phyloP scores from a whole-genome alignment of 2,329 filamentous ascomycete genomes.

The Cordyceps cicadae region DNA sequence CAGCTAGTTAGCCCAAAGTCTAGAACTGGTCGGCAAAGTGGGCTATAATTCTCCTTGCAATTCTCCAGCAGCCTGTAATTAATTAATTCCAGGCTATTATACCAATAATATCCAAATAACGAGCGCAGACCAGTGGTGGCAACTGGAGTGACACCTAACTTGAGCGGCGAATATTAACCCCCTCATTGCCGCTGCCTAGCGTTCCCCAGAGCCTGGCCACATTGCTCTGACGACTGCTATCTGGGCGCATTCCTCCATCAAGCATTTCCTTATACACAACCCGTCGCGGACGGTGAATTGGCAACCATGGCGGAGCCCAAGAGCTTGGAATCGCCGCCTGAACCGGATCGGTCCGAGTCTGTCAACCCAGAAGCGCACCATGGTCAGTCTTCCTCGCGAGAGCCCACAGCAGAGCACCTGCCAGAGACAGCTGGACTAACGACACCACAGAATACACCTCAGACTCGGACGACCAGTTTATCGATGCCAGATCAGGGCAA shows the following conservation, averaged over 20 bases:
- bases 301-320: neutral
- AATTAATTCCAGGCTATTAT: neutral
- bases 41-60: neutral
- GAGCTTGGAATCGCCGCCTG: neutral
- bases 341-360: neutral
- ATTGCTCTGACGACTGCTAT: neutral
- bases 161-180: neutral
- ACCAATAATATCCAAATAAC: neutral
- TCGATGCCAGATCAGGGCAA: constrained; percentile 51
- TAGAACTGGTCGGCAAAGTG: constrained; percentile 1
- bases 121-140: neutral
- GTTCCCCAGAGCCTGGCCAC: neutral
- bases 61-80: neutral
- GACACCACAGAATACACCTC: constrained; percentile 37
- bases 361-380: constrained; percentile 14
- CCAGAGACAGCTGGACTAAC: neutral
- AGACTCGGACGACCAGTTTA: constrained; percentile 63
- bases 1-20: neutral
- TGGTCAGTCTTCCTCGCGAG: constrained; percentile 18
- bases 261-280: neutral
- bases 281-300: neutral
- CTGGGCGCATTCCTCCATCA: neutral
- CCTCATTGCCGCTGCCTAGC: neutral
- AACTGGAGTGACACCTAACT: neutral
- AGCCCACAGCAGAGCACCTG: neutral